Evolutionary conservation across 1,139 yeast species (phyloP), one percentile per base, ranked within the genome.

Genomic region (Pichia cactophila): DNA sequence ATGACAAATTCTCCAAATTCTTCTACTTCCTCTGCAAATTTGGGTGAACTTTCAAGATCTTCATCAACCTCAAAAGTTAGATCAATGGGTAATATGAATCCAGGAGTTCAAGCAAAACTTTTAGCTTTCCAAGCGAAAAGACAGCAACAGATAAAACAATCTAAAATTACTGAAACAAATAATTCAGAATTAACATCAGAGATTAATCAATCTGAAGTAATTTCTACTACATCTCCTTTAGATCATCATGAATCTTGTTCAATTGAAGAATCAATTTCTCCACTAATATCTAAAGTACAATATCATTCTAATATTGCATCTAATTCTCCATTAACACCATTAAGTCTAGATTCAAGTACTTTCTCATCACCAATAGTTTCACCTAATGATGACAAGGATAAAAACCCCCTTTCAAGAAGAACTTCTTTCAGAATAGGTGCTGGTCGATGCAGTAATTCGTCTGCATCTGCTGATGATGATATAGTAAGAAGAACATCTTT

Each of bases 21-120:
- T 9, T 28, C 31, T 11, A 11, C 17, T 14, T 33, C 36, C 17
- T 4, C 38, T 14, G 20, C 38, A 16, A 44, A 42, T 26, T 12
- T 35, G 9, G 51, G 49, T 26, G 51, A 50, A n/a, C 35, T 51
- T n/a, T 26, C 48, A 2, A 47, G 54, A 14, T 46, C 52, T 9
- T 46, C 52, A 4, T 51, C 54, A 12, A 44, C 54, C 7, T 51
- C 54, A 12, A 49, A 49, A 23, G 43, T 51, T 44, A 45, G 54
- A 43, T 49, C 45, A 28, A 47, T 47, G 42, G 42, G 50, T 7
- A 20, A 20, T n/a, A 55, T 65, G 42, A 83, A 76, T 61, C 80
- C 86, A 14, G 87, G 81, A 55, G 74, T 84, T 49, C 92, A 84
- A 65, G 94, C 92, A 1, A 71, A 88, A 55, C 72, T 86, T 45